Base-by-base conservation (phyloP, 345 rosid genomes). In the Lumnitzera racemosa region DNA sequence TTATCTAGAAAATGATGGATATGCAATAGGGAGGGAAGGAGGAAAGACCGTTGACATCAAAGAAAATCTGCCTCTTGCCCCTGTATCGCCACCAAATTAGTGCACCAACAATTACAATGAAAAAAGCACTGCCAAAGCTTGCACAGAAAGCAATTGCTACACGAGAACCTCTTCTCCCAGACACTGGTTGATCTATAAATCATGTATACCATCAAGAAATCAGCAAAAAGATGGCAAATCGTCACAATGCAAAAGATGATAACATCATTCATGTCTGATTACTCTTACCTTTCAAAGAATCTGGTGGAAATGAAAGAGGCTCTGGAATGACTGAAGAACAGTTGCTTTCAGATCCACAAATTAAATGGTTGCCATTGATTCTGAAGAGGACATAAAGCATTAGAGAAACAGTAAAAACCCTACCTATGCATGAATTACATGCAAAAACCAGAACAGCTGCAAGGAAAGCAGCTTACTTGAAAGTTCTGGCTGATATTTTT, bases 271-370 rank as follows among this genome's bases (percentile, higher is more conserved):
- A 4, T 11, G 27, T 24, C 56, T 53, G 24, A 20, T n/a, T 20
- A n/a, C 46, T 5, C 47, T 13, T 46, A 86, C 88, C 86, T 67
- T 80, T 70, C 57, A 80, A 65, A 69, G 74, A 83, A 74, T 84
- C 89, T 54, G 90, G 92, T 46, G 96, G 84, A 54, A 91, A 91
- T 13, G 88, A 78, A 69, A 84, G 90, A 25, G 98, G 98, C 75
- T 91, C 98, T 0, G 96, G 98, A 61, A 83, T 80, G 74, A 83
- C 86, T 49, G 88, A 75, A 61, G 96, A 80, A 70, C 98, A 91
- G 67, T 80, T 84, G 69, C 71, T 67, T 69, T 66, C 64, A 13
- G 81, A 78, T 43, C 96, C 96, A 29, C 96, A 89, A 31, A 89
- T 78, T 57, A 89, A 68, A 23, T 88, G 73, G 51, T 91, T 91